Conservation (phyloP, 2,329 filamentous ascomycete genomes). For the Penicillium sp. region DNA sequence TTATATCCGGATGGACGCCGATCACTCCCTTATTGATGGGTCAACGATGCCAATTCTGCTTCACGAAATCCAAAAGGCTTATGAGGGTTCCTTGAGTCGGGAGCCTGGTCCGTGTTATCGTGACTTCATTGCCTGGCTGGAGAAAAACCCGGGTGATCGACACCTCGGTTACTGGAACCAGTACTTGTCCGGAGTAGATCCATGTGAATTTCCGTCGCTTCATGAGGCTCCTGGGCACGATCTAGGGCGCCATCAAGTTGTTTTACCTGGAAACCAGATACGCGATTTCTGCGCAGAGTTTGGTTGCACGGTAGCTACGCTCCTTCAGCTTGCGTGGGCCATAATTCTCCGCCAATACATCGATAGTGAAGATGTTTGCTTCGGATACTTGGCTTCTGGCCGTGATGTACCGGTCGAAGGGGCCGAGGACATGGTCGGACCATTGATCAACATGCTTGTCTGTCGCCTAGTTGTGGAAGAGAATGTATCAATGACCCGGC, state of each 20-base stretch:
- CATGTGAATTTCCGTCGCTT: not conserved
- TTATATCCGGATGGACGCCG: not conserved
- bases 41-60: not conserved
- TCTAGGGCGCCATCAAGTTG: not conserved
- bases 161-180: not conserved
- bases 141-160: not conserved
- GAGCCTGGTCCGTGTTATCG: not conserved
- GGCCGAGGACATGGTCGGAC: not conserved
- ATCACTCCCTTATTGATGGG: not conserved
- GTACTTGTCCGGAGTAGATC: not conserved
- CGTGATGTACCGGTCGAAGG: constrained; percentile 5
- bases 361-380: constrained; percentile 1
- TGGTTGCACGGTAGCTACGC: not conserved
- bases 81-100: not conserved
- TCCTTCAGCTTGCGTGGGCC: constrained; percentile 3
- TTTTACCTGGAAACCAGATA: not conserved
- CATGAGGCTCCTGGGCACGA: not conserved
- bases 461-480: not conserved
- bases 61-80: not conserved
- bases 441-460: constrained; percentile 4
- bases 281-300: not conserved
- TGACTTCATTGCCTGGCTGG: not conserved
- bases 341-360: constrained; percentile 2
- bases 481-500: not conserved
- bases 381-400: constrained; percentile 5